Base-by-base conservation (phyloP, 208 protist genomes). In the Perkinsela sp. region DNA sequence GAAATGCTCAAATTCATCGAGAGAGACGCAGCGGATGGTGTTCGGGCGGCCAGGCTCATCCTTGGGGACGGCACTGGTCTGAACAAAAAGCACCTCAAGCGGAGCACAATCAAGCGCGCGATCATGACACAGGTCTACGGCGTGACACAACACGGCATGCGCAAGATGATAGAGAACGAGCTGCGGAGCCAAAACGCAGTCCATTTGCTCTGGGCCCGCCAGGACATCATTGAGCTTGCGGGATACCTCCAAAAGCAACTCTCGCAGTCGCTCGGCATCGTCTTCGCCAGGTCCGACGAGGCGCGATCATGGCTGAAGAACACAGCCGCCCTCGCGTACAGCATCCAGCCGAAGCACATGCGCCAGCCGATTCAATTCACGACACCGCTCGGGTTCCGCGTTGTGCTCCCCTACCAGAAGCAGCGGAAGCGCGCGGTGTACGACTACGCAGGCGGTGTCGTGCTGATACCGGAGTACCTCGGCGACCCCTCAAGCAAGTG, bases 51-150 rank as follows among this genome's bases (percentile, higher is more conserved):
- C 32, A 29, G 1, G 6, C 16, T 28, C 66, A 72, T 28, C 68
- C 28, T 70, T 48, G 30, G 40, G 28, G 1, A n/a, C 31, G n/a
- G 69, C 0, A 72, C 74, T 0, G 15, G 31, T 31, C 0, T 67
- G 15, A 69, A 91, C 13, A 0, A 72, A 0, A 78, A 78, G 30
- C 76, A 77, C 6, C 70, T 92, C 29, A 72, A 66, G 16, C 74
- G 87, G 30, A 89, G 90, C 69, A 72, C 89, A 0, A 83, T 94
- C 28, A 94, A 94, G 76, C 88, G 92, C 73, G 91, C 86, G 6
- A 88, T 94, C 16, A 94, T 94, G 89, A 94, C 89, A 0, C 72
- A 67, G 30, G 79, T 80, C 1, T 82, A 84, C 32, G 88, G 86
- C 70, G 89, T 94, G 1, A 94, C 89, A 0, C 80, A 77, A 48